These are phyloP conservation scores for Dicorynia guianensis DNA, from an alignment of 306 rosid genomes.

Conservation along the genomic window DNA sequence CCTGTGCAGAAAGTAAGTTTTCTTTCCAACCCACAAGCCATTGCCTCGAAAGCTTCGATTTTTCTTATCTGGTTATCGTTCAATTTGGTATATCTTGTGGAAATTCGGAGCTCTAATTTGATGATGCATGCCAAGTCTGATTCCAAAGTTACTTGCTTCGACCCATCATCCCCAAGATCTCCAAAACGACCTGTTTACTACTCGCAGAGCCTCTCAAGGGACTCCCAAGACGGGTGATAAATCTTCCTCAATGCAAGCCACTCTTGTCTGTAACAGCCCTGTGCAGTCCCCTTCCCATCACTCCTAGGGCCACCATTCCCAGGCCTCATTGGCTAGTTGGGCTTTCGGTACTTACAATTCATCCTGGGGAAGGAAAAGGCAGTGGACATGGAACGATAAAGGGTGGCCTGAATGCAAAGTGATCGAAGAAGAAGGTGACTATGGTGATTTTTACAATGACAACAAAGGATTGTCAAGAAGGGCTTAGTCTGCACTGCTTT, in stretches of 20 bases:
- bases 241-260: constrained; percentile 59
- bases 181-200: constrained; percentile 72
- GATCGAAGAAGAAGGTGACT: constrained; percentile 71
- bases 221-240: constrained; percentile 88
- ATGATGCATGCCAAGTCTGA: constrained; percentile 78
- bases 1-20: background rate
- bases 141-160: constrained; percentile 75
- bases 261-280: constrained; percentile 67
- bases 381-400: constrained; percentile 51
- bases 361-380: constrained; percentile 43
- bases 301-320: constrained; percentile 70
- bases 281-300: constrained; percentile 75
- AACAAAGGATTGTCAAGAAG: constrained; percentile 53
- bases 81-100: constrained; percentile 25
- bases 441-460: constrained; percentile 41
- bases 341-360: constrained; percentile 65
- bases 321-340: constrained; percentile 70
- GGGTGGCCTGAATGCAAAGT: constrained; percentile 76
- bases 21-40: constrained; percentile 12
- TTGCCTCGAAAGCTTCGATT: constrained; percentile 1
- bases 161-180: constrained; percentile 67
- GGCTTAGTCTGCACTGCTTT: constrained; percentile 59
- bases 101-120: background rate
- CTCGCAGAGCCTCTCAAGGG: constrained; percentile 79
- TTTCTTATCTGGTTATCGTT: constrained; percentile 34